Percentiles rank a stretch among this genome's conserved stretches.
phyloP scores from a whole-genome alignment of 345 rosid genomes.

The Brassica incana region DNA sequence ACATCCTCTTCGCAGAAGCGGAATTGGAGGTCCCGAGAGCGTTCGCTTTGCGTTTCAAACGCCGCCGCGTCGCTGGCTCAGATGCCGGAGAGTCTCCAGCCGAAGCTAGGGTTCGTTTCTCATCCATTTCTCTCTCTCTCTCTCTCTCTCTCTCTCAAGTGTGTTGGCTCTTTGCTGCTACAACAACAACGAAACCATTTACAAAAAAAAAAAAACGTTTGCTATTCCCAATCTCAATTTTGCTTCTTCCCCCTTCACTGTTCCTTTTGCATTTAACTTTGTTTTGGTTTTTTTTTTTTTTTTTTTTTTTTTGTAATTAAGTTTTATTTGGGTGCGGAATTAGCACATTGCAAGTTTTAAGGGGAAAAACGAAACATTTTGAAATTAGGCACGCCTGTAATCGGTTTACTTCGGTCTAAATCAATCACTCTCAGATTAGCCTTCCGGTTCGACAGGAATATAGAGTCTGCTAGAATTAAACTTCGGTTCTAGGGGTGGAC shows the following conservation, averaged over 20 bases:
- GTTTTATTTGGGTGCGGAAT: background rate
- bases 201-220: slow-evolving; percentile 21
- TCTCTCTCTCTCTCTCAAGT: too few relatives aligned
- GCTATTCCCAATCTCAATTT: slow-evolving; percentile 34
- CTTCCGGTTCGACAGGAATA: background rate
- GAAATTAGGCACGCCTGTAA: background rate
- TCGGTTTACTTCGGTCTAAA: background rate
- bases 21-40: slow-evolving; percentile 47
- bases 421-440: slow-evolving; percentile 5
- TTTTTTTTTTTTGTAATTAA: too few relatives aligned
- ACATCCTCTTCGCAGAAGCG: slow-evolving; percentile 67
- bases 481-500: too few relatives aligned
- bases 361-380: background rate
- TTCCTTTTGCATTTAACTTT: slow-evolving; percentile 2
- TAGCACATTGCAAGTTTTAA: background rate
- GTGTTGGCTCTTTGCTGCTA: slow-evolving; percentile 12
- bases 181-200: slow-evolving; percentile 16
- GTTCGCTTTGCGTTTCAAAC: slow-evolving; percentile 74
- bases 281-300: background rate
- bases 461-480: background rate
- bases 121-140: slow-evolving; percentile 64
- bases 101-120: slow-evolving; percentile 51
- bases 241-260: background rate
- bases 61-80: slow-evolving; percentile 71
- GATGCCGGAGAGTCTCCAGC: slow-evolving; percentile 52